Base-by-base conservation (phyloP, 768 basidiomycete genomes). In the Russula foetens region DNA sequence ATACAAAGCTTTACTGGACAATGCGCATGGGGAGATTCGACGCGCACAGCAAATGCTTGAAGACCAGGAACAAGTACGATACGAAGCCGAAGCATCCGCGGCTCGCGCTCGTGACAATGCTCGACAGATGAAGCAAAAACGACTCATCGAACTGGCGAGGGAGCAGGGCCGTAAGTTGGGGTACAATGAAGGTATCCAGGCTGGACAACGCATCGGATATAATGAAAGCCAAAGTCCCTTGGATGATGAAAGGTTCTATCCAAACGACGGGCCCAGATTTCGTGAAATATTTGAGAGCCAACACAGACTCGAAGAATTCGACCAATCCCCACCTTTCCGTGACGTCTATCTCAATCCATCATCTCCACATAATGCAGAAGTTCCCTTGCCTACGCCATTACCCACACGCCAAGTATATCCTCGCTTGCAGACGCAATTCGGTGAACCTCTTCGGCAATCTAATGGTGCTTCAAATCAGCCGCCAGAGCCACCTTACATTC, bases 61-160 rank as follows among this genome's bases (percentile, higher is more conserved):
- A 68, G 73, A 75, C 51, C 70, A 77, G 29, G 75, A 77, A 48
- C 67, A 71, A 4, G 72, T 77, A 65, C 73, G 77, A 24, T 72
- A 76, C 53, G 75, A 74, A 59, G 79, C 79, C 4, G 80, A 81
- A 58, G 74, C 76, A 0, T 71, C 74, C 8, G 79, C 80, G 1
- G 73, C 80, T 2, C 69, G 70, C 24, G 78, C 78, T 4, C 72
- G 79, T 49, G 72, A 76, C n/a, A 75, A 69, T 43, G 78, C 79
- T 6, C 71, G 80, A 31, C 70, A 71, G 58, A 63, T 79, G 28
- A 75, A 74, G 58, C 76, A 79, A 59, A 74, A 75, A 65, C 75
- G 75, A 41, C 61, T 76, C 14, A 65, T 76, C 38, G 73, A 74
- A 59, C 62, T 69, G 28, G 80, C 79, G 7, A 69, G 73, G 15